A percentile compares a stretch with the other conserved stretches of the same genome.
Conservation (phyloP, 352 stramenopile species). For the Plasmopara muralis region DNA sequence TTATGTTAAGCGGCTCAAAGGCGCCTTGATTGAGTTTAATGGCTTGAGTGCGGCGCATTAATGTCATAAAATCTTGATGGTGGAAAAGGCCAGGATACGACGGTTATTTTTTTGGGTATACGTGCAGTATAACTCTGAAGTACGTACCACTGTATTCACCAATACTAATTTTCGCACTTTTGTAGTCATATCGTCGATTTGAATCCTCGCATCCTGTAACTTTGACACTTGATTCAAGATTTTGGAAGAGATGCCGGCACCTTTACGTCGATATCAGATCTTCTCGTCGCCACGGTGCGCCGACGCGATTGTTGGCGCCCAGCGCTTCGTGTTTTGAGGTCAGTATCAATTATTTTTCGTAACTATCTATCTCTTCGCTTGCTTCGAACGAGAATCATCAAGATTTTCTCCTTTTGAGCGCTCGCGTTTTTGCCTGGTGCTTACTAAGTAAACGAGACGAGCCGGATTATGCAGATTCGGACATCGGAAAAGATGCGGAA, state of each 20-base stretch:
- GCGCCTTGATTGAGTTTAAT: no score
- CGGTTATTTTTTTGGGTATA: no score
- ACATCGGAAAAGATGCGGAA: neutral
- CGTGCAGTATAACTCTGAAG: no score
- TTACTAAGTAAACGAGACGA: neutral
- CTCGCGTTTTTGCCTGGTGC: neutral
- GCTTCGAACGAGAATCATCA: neutral
- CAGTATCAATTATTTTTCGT: neutral
- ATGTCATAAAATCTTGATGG: neutral
- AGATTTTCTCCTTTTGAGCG: neutral
- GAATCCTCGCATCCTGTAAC: neutral
- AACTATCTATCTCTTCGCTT: neutral
- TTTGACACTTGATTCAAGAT: slow-evolving; percentile 14
- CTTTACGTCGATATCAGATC: slow-evolving; percentile 21
- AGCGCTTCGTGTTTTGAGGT: neutral
- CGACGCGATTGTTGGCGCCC: neutral
- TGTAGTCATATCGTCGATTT: neutral
- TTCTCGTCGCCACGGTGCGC: slow-evolving; percentile 10
- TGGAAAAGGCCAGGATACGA: no score
- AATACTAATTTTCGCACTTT: slow-evolving; percentile 6
- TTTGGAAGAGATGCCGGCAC: slow-evolving; percentile 3
- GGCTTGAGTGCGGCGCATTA: neutral
- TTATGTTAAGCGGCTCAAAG: neutral
- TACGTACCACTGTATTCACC: neutral
- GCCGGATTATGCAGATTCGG: neutral